Percentiles rank a stretch among this genome's conserved stretches.
phyloP scores from a whole-genome alignment of 306 rosid species.

The Malus sieversii region DNA sequence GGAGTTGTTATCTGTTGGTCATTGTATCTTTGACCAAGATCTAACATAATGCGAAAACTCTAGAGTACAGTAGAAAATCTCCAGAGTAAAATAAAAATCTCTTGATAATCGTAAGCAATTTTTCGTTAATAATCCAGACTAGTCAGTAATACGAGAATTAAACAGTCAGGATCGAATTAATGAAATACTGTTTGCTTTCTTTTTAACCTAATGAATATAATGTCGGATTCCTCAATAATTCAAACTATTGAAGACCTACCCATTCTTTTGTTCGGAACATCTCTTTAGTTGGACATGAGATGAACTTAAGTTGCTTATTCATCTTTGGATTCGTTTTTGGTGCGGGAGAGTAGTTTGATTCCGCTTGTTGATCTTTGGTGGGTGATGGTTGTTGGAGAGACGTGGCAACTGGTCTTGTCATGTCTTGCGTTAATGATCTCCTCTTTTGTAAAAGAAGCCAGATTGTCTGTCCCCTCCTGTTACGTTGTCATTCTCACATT shows the following conservation, averaged over 20 bases:
- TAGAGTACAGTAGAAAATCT: too few species aligned
- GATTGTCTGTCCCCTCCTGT: too few species aligned
- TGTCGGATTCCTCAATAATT: too few species aligned
- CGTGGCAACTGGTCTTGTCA: not conserved
- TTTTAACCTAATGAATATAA: too few species aligned
- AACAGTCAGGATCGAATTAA: too few species aligned
- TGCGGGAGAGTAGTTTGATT: not conserved
- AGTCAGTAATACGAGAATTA: too few species aligned
- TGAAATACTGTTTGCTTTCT: too few species aligned
- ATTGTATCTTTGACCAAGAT: too few species aligned
- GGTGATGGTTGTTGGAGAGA: slow-evolving; percentile 1
- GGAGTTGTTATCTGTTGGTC: too few species aligned
- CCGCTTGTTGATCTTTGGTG: not conserved
- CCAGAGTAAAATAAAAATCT: not conserved
- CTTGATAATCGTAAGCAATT: not conserved
- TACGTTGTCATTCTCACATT: rapidly evolving
- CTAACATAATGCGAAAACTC: too few species aligned
- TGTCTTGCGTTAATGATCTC: not conserved
- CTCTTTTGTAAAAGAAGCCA: not conserved
- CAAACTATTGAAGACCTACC: too few species aligned
- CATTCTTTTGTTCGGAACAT: not conserved
- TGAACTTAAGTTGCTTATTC: not conserved
- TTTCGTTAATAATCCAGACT: too few species aligned
- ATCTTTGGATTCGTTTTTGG: not conserved
- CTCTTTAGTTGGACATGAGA: not conserved